Evolutionary conservation across 768 basidiomycete species (phyloP), one percentile per base, ranked within the genome.

Genomic region (Agaricus subrufescens): DNA sequence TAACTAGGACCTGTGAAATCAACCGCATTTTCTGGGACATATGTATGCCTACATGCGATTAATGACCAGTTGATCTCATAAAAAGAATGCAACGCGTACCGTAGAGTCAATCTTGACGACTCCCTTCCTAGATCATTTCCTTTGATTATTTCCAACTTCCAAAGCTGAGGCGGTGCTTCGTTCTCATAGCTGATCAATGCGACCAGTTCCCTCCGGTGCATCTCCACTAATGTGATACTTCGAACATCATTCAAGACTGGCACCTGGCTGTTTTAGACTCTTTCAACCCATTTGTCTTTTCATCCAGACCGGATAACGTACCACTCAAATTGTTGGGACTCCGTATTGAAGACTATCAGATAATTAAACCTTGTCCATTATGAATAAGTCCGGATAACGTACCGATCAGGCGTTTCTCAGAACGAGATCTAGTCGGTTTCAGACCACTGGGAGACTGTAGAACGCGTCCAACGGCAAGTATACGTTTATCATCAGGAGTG

Each of bases 1-100:
- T 91, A 89, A 64, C 87, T 89, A 7, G 86, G 83, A 0, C 91
- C 91, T 1, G 89, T 85, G 62, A 91, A 89, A 62, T 91, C 86
- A 19, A 89, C 82, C 11, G 74, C 60, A 11, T 72, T 71, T 64
- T 85, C 88, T 8, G 88, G 85, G 75, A 84, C 80, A 65, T 89
- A 91, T 0, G 85, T 90, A 61, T 89, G 89, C 49, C 86, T 84
- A 30, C 12, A 30, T n/a, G n/a, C n/a, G n/a, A n/a, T n/a, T n/a
- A n/a, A n/a, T n/a, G n/a, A n/a, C n/a, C n/a, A n/a, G n/a, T n/a
- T n/a, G n/a, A n/a, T n/a, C n/a, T n/a, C n/a, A n/a, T n/a, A 31
- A 39, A 37, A 27, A 34, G 60, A 15, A 59, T 53, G 26, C 9
- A 15, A 29, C 40, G 46, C 60, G 1, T 58, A 77, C 77, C 74